Evolutionary conservation across 805 yeast genomes (phyloP), one percentile per base, ranked within the genome.

Genomic region (Lipomyces yamadae): DNA sequence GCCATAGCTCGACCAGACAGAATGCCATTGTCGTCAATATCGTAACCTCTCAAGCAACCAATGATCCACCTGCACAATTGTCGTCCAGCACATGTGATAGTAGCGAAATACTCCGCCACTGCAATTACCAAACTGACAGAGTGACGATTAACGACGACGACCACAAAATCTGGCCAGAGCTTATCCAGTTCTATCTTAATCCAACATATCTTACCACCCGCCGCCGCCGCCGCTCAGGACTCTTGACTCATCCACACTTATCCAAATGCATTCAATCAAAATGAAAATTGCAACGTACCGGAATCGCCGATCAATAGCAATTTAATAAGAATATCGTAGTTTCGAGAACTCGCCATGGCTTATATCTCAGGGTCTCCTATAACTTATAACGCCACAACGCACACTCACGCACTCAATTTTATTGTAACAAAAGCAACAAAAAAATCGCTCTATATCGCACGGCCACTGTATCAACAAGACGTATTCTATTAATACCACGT

Each of bases 291-390:
- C 18, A 35, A 53, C 70, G 15, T 37, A 68, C 71, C 96, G 6
- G 97, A 91, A 78, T 95, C 98, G 59, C 98, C 98, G 77, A 95
- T 94, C 77, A 94, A 85, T 54, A 94, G 61, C 15, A 69, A 65
- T 61, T 69, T 69, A 53, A 72, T 69, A 29, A 72, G 68, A 54
- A 72, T 70, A 60, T 72, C 74, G 69, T 72, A 72, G 60, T 72
- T 72, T 33, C 75, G 58, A 18, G 74, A 68, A 64, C 73, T 72
- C 54, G 74, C 72, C 75, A 73, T 72, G 35, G 24, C 33, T 24
- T 24, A 24, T 52, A 42, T 42, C 48, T 24, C 24, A 24, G 24
- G 24, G 24, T 24, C 8, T 42, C 24, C 7, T 42, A 42, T 42
- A 4, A 42, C 48, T n/a, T 42, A 42, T 42, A 42, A 42, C 48